phyloP scores from a whole-genome alignment of 2,329 filamentous ascomycete species.

The Simplicillium sp. region DNA sequence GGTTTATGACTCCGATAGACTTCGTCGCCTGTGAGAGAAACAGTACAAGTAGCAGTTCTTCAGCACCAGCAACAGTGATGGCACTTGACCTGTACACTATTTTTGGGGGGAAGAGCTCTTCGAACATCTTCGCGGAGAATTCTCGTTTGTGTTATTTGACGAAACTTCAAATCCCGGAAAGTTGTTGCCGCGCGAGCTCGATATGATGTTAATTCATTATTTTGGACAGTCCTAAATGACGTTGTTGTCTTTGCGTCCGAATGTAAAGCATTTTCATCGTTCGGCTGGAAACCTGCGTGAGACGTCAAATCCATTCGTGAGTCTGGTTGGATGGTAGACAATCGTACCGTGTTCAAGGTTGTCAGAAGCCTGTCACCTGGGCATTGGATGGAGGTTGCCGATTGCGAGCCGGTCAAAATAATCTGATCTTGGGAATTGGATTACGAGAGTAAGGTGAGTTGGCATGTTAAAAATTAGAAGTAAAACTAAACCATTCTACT shows the following conservation, averaged over 20 bases:
- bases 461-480: too few species aligned
- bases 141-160: conserved; percentile 21
- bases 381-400: conserved; percentile 29
- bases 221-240: conserved; percentile 32
- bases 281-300: conserved; percentile 44
- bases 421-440: conserved; percentile 42
- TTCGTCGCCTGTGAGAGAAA: conserved; percentile 25
- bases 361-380: conserved; percentile 34
- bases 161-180: conserved; percentile 15
- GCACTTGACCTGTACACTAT: conserved; percentile 41
- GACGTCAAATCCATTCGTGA: conserved; percentile 36
- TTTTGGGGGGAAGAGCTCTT: conserved; percentile 22
- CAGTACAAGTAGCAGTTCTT: conserved; percentile 32
- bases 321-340: conserved; percentile 31
- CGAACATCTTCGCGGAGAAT: conserved; percentile 2
- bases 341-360: conserved; percentile 38
- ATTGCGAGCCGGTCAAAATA: conserved; percentile 24
- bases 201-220: conserved; percentile 47
- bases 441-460: conserved; percentile 41
- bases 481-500: conserved; percentile 2
- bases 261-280: conserved; percentile 40
- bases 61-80: conserved; percentile 40
- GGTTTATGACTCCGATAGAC: conserved; percentile 42
- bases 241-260: conserved; percentile 40
- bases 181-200: conserved; percentile 42